Conservation (phyloP, 768 basidiomycete species). For the Suillus paluster region DNA sequence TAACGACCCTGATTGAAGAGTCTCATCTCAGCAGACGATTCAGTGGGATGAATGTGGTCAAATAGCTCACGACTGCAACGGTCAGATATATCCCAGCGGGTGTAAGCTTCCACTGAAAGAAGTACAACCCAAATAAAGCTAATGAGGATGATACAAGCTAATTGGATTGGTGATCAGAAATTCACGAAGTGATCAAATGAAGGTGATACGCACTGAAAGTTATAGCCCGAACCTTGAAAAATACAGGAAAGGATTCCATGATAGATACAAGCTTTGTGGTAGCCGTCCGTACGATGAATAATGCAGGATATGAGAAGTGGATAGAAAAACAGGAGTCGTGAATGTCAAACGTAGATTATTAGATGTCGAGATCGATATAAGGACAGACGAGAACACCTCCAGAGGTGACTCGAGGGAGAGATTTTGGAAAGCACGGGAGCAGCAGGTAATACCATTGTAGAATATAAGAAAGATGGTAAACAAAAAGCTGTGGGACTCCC, state of each 20-base stretch:
- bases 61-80: slow-evolving; percentile 47
- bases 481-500: slow-evolving; percentile 12
- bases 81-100: slow-evolving; percentile 51
- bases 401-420: slow-evolving; percentile 9
- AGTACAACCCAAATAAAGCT: slow-evolving; percentile 54
- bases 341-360: background rate
- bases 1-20: slow-evolving; percentile 43
- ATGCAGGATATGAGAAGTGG: background rate
- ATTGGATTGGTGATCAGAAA: background rate
- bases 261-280: background rate
- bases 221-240: slow-evolving; percentile 33
- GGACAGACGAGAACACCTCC: slow-evolving; percentile 21
- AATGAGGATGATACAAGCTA: slow-evolving; percentile 48
- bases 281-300: background rate
- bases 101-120: slow-evolving; percentile 49
- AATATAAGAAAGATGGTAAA: slow-evolving; percentile 11
- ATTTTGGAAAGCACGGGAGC: slow-evolving; percentile 5
- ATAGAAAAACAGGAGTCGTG: background rate
- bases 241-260: slow-evolving; percentile 36
- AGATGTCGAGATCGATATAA: slow-evolving; percentile 17
- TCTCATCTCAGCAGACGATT: slow-evolving; percentile 1
- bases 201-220: slow-evolving; percentile 32
- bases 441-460: slow-evolving; percentile 6
- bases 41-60: background rate
- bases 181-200: background rate